phyloP scores from a whole-genome alignment of 108 stramenopile species.

The Chaetoceros muelleri region DNA sequence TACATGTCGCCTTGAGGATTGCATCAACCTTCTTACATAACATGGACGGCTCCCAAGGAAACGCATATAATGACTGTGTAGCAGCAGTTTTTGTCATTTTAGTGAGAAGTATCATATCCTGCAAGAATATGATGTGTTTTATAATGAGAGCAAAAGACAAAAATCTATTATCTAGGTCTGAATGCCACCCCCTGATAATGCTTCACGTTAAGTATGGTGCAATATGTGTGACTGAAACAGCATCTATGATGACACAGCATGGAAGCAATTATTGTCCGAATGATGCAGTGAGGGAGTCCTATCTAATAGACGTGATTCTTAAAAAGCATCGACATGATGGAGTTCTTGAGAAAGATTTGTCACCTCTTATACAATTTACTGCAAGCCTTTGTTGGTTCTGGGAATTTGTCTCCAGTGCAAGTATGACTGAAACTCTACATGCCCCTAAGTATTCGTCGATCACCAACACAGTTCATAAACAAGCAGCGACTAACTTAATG shows the following conservation, averaged over 20 bases:
- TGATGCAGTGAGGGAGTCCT: background rate
- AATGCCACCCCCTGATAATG: background rate
- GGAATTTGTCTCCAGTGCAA: slow-evolving; percentile 20
- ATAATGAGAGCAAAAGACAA: background rate
- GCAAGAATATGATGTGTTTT: background rate
- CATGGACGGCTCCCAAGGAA: no score
- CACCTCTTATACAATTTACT: slow-evolving; percentile 7
- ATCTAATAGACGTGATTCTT: background rate
- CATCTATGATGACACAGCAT: background rate
- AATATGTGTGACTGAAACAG: background rate
- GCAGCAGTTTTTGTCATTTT: background rate
- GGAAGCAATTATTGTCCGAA: background rate
- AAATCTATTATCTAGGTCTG: background rate
- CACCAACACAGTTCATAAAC: background rate
- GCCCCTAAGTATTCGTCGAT: background rate
- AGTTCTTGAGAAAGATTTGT: no score
- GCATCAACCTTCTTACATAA: no score
- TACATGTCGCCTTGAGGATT: no score
- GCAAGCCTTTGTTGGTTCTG: slow-evolving; percentile 50
- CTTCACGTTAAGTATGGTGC: background rate
- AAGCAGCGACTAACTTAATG: slow-evolving; percentile 16
- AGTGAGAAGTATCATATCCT: background rate
- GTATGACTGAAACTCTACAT: background rate
- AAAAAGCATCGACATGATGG: background rate
- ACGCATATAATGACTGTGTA: no score